Conservation (phyloP, 352 stramenopile genomes). For the Phytophthora hybrid region DNA sequence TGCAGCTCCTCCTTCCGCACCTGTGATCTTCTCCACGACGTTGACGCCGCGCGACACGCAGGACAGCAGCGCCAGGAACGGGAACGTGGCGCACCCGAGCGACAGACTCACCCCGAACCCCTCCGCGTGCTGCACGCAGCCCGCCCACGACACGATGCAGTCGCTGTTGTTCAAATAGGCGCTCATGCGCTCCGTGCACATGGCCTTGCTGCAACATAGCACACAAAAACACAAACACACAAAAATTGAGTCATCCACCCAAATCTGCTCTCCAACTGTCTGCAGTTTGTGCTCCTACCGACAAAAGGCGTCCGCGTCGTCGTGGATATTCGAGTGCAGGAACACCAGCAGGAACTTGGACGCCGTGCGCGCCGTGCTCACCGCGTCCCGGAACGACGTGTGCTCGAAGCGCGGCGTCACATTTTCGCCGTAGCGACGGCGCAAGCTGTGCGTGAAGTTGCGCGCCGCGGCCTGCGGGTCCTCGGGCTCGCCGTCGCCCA, state of each 20-base stretch:
- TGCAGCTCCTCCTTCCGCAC: conserved; percentile 36
- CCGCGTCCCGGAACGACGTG: conserved; percentile 83
- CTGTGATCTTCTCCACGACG: conserved; percentile 88
- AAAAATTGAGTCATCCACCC: too few species aligned
- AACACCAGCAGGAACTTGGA: conserved; percentile 90
- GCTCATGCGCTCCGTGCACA: conserved; percentile 79
- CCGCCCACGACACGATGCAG: conserved; percentile 85
- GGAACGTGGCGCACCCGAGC: conserved; percentile 85
- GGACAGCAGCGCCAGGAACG: conserved; percentile 81
- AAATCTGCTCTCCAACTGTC: too few species aligned
- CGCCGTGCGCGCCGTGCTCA: conserved; percentile 76
- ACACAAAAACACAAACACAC: neutral
- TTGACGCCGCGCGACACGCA: conserved; percentile 83
- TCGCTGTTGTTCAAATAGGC: conserved; percentile 83
- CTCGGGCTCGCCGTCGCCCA: conserved; percentile 74
- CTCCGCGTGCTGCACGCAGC: conserved; percentile 82
- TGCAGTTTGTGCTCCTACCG: conserved; percentile 37
- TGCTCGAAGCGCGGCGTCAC: conserved; percentile 78
- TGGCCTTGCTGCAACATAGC: conserved; percentile 44
- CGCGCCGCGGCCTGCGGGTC: conserved; percentile 68
- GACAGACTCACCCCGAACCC: conserved; percentile 84
- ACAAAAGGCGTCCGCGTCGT: conserved; percentile 80
- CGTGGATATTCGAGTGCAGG: conserved; percentile 86
- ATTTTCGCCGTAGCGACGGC: conserved; percentile 62
- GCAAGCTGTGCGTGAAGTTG: conserved; percentile 65